Conservation (phyloP, 2,329 filamentous ascomycete genomes). For the Albophoma yamanashiensis region DNA sequence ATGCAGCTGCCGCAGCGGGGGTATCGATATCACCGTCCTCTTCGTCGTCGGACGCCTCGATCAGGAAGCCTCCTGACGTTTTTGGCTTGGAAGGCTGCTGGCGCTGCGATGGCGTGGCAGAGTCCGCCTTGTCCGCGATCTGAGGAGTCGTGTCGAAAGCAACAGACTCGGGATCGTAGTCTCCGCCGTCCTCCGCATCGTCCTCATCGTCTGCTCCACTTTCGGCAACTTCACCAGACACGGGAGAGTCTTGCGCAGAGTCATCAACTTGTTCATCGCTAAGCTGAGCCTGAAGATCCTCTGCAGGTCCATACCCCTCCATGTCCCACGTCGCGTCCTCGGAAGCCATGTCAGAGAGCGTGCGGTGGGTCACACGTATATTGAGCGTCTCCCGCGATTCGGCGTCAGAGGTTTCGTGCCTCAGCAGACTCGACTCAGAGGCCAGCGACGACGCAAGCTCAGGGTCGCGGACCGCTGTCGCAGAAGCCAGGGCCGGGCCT, state of each 20-base stretch:
- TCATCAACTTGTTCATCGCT: constrained; percentile 45
- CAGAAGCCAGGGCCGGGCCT: background rate
- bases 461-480: background rate
- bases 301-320: constrained; percentile 41
- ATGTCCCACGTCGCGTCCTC: constrained; percentile 38
- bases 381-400: background rate
- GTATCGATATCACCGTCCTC: constrained; percentile 40
- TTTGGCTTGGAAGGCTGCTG: constrained; percentile 39
- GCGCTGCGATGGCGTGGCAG: constrained; percentile 16
- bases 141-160: constrained; percentile 29
- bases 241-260: constrained; percentile 33
- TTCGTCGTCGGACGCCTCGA: constrained; percentile 50
- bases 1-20: constrained; percentile 11
- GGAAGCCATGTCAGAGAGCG: constrained; percentile 21
- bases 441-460: background rate
- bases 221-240: constrained; percentile 36
- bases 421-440: background rate
- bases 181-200: constrained; percentile 41
- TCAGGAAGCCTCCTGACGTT: constrained; percentile 48
- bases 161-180: constrained; percentile 49
- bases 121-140: constrained; percentile 18
- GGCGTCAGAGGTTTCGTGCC: background rate
- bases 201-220: constrained; percentile 40
- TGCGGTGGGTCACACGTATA: background rate
- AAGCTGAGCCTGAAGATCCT: constrained; percentile 45